Evolutionary conservation across 1,284 basidiomycete genomes (phyloP).

Genomic region (Quambalaria eucalypti): DNA sequence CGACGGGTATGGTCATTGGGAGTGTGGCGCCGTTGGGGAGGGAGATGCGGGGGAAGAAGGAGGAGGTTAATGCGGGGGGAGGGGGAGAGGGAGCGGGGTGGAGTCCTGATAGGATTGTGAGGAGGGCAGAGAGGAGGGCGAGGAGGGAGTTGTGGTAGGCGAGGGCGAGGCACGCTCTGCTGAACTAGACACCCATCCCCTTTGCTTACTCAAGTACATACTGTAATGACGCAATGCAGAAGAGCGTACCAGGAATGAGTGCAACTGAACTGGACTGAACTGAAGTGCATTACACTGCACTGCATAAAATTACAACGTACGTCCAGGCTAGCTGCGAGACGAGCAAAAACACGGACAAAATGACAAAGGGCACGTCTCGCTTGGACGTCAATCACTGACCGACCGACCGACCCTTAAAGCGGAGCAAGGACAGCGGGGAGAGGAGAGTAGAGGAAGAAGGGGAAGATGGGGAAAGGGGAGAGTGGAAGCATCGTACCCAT

Average conservation of each 20-base stretch:
- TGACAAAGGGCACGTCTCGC: no score
- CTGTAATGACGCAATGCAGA: neutral
- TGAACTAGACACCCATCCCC: neutral
- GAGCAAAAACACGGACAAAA: no score
- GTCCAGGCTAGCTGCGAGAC: no score
- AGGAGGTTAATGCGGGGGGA: conserved; percentile 13
- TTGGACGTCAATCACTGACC: no score
- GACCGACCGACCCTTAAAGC: no score
- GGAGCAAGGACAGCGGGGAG: no score
- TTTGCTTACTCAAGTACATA: neutral
- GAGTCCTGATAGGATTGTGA: conserved; percentile 27
- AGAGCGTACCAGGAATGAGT: neutral
- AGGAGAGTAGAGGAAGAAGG: neutral
- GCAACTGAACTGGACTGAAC: neutral
- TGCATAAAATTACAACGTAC: neutral
- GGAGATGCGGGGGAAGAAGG: conserved; percentile 17
- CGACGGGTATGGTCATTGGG: conserved; percentile 30
- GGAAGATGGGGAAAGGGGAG: neutral
- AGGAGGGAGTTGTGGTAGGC: conserved; percentile 10
- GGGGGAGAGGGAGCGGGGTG: conserved; percentile 42
- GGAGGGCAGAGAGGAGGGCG: conserved; percentile 7
- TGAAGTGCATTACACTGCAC: neutral
- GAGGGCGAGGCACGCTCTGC: neutral
- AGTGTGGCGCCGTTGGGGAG: conserved; percentile 36
- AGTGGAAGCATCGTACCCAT: no score